Evolutionary conservation across 352 stramenopile genomes (phyloP), one percentile per base, ranked within the genome.

Genomic region (Phytophthora syringae): DNA sequence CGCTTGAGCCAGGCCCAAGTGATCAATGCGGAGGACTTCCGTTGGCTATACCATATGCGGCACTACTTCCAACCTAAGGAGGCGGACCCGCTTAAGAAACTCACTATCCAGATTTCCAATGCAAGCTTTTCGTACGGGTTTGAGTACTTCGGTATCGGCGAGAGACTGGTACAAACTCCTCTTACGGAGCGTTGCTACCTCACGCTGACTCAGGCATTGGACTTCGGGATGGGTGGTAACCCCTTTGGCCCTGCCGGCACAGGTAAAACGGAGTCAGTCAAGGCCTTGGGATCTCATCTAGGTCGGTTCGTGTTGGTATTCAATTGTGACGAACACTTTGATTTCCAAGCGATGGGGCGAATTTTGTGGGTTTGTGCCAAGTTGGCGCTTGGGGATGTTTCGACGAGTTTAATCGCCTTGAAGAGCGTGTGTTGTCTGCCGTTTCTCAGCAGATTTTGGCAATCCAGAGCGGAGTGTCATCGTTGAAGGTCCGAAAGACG

Each of bases 281-380:
- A 99, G 74, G 98, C 98, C 25, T 77, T 99, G 22, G 98, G 98
- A 24, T 97, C 97, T 11, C 97, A 99, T 52, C 79, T 99, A 18
- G 98, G 98, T 56, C 89, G 98, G 28, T 99, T 99, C 75, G 98
- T 99, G 24, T 70, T 99, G 32, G 98, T 99, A 21, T 99, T 99
- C 85, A 99, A 99, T 79, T 99, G 98, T 85, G 98, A 99, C 58
- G 98, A 99, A 73, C 90, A 97, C 30, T 99, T 99, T 74, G 98
- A 99, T 75, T 99, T 99, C 79, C 96, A 98, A 67, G 97, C 97
- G 3, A 99, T 99, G 97, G 98, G 98, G 27, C 88, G 98, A 25
- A 98, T 99, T 62, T 99, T 73, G 95, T 98, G 42, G 98, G 98
- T 47, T 86, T 99, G 37, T 99, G 97, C 54, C 98, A 99, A 90